Conservation (phyloP, 2,329 filamentous ascomycete genomes). For the Orbilia ellipsospora region DNA sequence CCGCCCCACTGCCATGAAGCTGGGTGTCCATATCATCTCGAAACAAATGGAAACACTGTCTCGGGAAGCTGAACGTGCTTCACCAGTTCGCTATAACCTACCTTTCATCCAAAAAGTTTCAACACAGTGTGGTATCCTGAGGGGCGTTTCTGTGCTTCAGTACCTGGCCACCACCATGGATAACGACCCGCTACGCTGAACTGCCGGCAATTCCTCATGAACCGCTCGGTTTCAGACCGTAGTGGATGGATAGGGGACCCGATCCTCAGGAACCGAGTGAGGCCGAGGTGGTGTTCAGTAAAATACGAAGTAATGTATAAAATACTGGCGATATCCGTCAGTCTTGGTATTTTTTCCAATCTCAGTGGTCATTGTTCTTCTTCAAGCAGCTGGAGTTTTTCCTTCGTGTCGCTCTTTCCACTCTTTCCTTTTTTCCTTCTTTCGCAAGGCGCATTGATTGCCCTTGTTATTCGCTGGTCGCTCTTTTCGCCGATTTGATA, state of each 20-base stretch:
- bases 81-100: conserved; percentile 41
- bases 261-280: conserved; percentile 8
- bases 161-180: conserved; percentile 23
- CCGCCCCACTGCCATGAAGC: conserved; percentile 25
- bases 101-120: conserved; percentile 14
- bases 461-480: conserved; percentile 57
- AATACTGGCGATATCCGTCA: conserved; percentile 16
- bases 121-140: conserved; percentile 17
- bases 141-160: conserved; percentile 28
- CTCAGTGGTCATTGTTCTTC: conserved; percentile 21
- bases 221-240: conserved; percentile 50
- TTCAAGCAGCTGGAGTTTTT: conserved; percentile 38
- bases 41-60: conserved; percentile 49
- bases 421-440: conserved; percentile 45
- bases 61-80: conserved; percentile 12
- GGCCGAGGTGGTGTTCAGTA: conserved; percentile 19
- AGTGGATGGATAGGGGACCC: too few species aligned
- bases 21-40: conserved; percentile 28
- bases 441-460: conserved; percentile 59
- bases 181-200: conserved; percentile 20
- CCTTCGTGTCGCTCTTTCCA: conserved; percentile 49
- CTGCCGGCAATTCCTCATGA: conserved; percentile 38
- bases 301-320: conserved; percentile 20
- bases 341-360: conserved; percentile 23
- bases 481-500: conserved; percentile 55